These are phyloP conservation scores for Ogataea philodendri DNA, from an alignment of 805 yeast genomes.

Conservation along the genomic window DNA sequence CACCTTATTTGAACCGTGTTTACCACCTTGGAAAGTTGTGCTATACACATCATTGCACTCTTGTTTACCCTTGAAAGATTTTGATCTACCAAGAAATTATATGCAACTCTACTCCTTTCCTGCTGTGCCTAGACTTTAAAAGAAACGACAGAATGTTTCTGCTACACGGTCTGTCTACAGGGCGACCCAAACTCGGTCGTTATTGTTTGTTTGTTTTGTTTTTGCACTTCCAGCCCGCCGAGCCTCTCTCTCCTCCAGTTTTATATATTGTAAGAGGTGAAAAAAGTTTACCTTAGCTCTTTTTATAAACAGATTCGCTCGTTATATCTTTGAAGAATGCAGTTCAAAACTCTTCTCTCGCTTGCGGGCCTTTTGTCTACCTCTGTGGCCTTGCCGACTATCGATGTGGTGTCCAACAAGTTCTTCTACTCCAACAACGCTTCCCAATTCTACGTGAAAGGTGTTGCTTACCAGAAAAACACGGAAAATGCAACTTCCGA, in stretches of 20 bases:
- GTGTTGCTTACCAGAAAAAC: conserved; percentile 83
- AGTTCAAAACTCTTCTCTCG: conserved; percentile 13
- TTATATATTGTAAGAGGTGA: conserved; percentile 2
- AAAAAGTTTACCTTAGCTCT: neutral
- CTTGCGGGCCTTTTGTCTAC: conserved; percentile 18
- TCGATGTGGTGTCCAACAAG: conserved; percentile 68
- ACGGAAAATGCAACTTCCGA: conserved; percentile 41
- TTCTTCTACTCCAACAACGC: conserved; percentile 73
- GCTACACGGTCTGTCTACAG: conserved; percentile 7
- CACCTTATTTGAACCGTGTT: no score
- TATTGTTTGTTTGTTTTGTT: conserved; percentile 6
- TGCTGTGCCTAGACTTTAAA: conserved; percentile 9
- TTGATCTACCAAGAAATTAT: no score
- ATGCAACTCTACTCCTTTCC: neutral
- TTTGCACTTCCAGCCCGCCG: neutral
- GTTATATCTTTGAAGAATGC: conserved; percentile 9
- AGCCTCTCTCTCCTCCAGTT: conserved; percentile 1
- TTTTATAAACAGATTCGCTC: conserved; percentile 2
- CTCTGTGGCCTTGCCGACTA: conserved; percentile 41
- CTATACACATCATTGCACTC: no score
- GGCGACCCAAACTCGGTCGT: neutral
- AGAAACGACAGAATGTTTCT: conserved; percentile 15
- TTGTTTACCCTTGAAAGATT: no score
- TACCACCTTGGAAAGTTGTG: no score
- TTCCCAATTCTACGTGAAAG: conserved; percentile 81